Base-by-base conservation (phyloP, 306 rosid species). In the Sechiopsis laciniata region DNA sequence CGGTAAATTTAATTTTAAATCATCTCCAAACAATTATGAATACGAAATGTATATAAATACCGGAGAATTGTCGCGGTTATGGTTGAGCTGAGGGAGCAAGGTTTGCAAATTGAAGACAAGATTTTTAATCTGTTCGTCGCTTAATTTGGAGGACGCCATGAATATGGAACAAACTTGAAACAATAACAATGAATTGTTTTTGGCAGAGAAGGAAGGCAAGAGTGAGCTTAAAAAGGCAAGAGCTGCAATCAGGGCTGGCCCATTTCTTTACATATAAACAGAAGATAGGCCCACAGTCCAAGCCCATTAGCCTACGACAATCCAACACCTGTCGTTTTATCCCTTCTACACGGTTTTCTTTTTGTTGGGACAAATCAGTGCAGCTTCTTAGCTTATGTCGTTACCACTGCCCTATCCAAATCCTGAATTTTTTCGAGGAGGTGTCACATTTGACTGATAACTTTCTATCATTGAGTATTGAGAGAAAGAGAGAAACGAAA, bases 61-160 rank as follows among this genome's bases (percentile, higher is more conserved):
- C 80, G 76, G 29, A 2, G 79, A 20, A 14, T 46, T 16, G 55
- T 37, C 8, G 22, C 3, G 21, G 14, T 19, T 75, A n/a, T 35
- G 82, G 55, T 79, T 51, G 56, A 53, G 84, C 22, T 46, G 78
- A 0, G 88, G 85, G 55, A 84, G 79, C 64, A 82, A 40, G 3
- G 83, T 37, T 73, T 75, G 83, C 46, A 84, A 73, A 46, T 60
- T 84, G 14, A 37, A 61, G 73, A 82, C 57, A 9, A 84, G 85
- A 48, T 84, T 72, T 15, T 72, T 46, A 51, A 82, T 55, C 54
- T 84, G 65, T 10, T 82, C 73, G 8, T 82, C 76, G 6, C 71
- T 48, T 57, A 72, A 45, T 53, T 74, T 77, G 35, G 78, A 75
- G 60, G 74, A 70, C 24, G 58, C 72, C 72, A 66, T 66, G 17